Evolutionary conservation across 2,329 filamentous ascomycete species (phyloP).

Genomic region (Lecanicillium sp.): DNA sequence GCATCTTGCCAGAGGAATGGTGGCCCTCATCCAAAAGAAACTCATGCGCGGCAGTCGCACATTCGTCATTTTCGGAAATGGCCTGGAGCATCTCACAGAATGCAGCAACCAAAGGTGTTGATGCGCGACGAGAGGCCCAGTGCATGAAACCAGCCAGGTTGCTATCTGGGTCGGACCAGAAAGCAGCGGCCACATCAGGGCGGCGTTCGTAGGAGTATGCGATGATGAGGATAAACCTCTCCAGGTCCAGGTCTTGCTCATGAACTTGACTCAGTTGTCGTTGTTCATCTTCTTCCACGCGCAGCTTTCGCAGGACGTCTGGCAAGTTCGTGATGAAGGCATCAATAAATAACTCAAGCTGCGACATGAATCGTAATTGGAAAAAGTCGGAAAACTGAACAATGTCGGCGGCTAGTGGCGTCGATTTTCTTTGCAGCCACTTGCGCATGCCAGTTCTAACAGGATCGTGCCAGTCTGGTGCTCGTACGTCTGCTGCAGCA

Average conservation of each 20-base stretch:
- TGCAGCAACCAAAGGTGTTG: constrained; percentile 89
- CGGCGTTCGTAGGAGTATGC: constrained; percentile 86
- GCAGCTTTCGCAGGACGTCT: constrained; percentile 78
- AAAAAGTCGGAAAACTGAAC: constrained; percentile 67
- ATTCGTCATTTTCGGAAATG: constrained; percentile 75
- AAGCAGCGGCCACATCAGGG: constrained; percentile 75
- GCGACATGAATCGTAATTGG: constrained; percentile 65
- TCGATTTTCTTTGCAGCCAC: constrained; percentile 76
- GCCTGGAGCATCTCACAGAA: constrained; percentile 96
- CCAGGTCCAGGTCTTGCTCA: constrained; percentile 67
- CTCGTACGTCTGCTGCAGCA: constrained; percentile 73
- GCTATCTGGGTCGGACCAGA: constrained; percentile 89
- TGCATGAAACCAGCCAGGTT: constrained; percentile 92
- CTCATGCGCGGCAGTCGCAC: constrained; percentile 76
- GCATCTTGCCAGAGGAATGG: constrained; percentile 68
- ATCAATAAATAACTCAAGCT: constrained; percentile 82
- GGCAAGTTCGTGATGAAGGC: constrained; percentile 94
- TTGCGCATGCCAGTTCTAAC: constrained; percentile 75
- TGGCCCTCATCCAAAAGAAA: constrained; percentile 84
- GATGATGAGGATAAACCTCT: constrained; percentile 87
- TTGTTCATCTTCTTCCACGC: constrained; percentile 85
- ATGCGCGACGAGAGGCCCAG: constrained; percentile 93
- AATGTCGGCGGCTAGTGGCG: constrained; percentile 60
- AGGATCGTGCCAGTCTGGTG: constrained; percentile 81
- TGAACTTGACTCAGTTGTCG: constrained; percentile 60